A percentile compares a stretch with the other conserved stretches of the same genome.
These are phyloP conservation scores for Mycena alexandri DNA, from an alignment of 768 basidiomycete genomes.

Conservation along the genomic window DNA sequence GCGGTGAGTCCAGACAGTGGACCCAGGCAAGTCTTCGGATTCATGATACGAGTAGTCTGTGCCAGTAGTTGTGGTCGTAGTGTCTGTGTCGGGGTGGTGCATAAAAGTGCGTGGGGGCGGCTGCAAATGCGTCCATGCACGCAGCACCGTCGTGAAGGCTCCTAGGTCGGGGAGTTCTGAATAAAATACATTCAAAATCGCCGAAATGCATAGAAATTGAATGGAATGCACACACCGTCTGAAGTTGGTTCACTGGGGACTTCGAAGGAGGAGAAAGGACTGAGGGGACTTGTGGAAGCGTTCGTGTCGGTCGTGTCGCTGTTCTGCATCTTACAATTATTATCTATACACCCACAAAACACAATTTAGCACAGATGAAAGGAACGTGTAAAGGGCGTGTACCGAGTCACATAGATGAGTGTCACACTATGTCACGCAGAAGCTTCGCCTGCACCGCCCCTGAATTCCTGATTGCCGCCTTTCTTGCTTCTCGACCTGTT, in stretches of 20 bases:
- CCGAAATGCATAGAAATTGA: background rate
- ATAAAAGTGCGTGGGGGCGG: constrained; percentile 46
- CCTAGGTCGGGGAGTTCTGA: constrained; percentile 71
- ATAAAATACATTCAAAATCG: background rate
- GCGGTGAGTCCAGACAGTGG: constrained; percentile 61
- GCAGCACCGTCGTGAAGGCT: constrained; percentile 67
- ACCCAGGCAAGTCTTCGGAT: constrained; percentile 45
- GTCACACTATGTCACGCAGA: background rate
- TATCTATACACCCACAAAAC: constrained; percentile 22
- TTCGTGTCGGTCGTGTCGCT: constrained; percentile 39
- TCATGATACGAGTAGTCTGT: constrained; percentile 28
- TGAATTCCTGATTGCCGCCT: too few relatives aligned
- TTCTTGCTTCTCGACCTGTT: too few relatives aligned
- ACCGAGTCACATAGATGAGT: background rate
- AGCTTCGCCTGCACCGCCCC: background rate
- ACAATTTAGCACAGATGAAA: constrained; percentile 15
- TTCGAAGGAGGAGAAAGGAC: constrained; percentile 55
- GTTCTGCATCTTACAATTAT: constrained; percentile 38
- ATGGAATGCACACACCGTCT: constrained; percentile 45
- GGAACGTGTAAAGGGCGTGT: constrained; percentile 32
- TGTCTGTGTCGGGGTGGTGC: constrained; percentile 35
- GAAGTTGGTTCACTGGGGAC: constrained; percentile 54
- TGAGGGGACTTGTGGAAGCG: constrained; percentile 42
- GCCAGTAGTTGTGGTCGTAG: constrained; percentile 21
- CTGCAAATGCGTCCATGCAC: constrained; percentile 58